Base-by-base conservation (phyloP, 1,139 yeast genomes). In the Hanseniaspora uvarum region DNA sequence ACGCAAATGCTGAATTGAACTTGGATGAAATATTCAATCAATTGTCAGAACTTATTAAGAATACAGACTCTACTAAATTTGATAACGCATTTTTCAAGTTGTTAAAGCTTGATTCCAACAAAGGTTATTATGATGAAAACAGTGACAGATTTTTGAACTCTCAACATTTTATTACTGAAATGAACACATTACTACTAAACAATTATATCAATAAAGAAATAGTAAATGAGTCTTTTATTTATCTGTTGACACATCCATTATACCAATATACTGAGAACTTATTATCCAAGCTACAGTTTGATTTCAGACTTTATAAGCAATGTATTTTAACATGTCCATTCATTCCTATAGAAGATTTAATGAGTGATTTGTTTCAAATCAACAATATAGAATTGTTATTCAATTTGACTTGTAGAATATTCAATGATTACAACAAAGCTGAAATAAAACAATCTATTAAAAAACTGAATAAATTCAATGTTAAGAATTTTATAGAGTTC, bases 161-260 rank as follows among this genome's bases (percentile, higher is more conserved):
- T 63, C 73, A 74, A 54, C 71, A 68, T 36, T 79, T 87, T 56
- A 72, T 88, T 56, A 68, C 69, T 41, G 68, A 70, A 43, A 69
- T 82, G 8, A 72, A 80, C 16, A 65, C 67, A 5, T 63, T 78
- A 54, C 70, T 82, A 10, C 72, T 79, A 52, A 56, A 63, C n/a
- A 62, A 59, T 23, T 61, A 60, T 55, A 49, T 54, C 19, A 33
- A 24, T 18, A 49, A 57, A 51, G 46, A 57, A 53, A 56, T 56
- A 43, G 60, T 62, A 83, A 92, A 46, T 81, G 83, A 61, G 70
- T 74, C 88, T 1, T 68, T 86, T 55, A 77, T 84, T 5, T 89
- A 86, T 64, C 72, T 88, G 41, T 72, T 89, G 58, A 86, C 95
- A 2, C 95, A 87, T 68, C 96, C 96, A 24, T 70, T 86, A 34